Evolutionary conservation across 2,329 filamentous ascomycete species (phyloP), one percentile per base, ranked within the genome.

Genomic region (Leptographium radiaticola): DNA sequence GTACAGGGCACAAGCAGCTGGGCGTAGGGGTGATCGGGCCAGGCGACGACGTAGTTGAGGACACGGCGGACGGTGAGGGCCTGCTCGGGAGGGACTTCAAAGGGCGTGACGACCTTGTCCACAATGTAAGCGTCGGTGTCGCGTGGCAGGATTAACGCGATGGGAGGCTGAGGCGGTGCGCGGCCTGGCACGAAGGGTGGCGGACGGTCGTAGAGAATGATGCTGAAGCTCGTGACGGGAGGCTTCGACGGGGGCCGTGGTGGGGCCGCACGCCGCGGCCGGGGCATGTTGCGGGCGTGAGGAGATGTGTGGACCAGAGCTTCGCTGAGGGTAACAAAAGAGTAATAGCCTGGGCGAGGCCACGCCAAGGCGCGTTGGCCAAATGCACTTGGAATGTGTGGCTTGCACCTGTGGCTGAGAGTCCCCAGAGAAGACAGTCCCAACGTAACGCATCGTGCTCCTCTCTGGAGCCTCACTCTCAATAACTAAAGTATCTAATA

Each of bases 61-160:
- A 74, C 67, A 47, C 73, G 70, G 11, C 36, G 58, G 46, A 13
- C 62, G 61, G 1, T 59, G 64, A 49, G 62, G 67, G 58, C 51
- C 31, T 56, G 47, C 8, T 36, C 52, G 5, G 47, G 33, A 2
- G 39, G 50, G 49, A 52, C 49, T n/a, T 54, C 53, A 13, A 63
- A 59, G 1, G 74, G 70, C 0, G 77, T 66, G 9, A 80, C 65
- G 36, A 76, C 68, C 59, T 76, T 74, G 49, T 76, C 73, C 57
- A 76, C 62, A 44, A 84, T 83, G 60, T 74, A 79, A n/a, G 75
- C 79, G 10, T 73, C 74, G 45, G 73, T 71, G 59, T 81, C 75
- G 61, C 71, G 75, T 1, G 68, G 62, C 4, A 74, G 77, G 3
- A 73, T 63, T 8, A 81, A 64, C n/a, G 68, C 62, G 16, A 80